Base-by-base conservation (phyloP, 176 grass and related monocot genomes). In the Aegilops sharonensis region DNA sequence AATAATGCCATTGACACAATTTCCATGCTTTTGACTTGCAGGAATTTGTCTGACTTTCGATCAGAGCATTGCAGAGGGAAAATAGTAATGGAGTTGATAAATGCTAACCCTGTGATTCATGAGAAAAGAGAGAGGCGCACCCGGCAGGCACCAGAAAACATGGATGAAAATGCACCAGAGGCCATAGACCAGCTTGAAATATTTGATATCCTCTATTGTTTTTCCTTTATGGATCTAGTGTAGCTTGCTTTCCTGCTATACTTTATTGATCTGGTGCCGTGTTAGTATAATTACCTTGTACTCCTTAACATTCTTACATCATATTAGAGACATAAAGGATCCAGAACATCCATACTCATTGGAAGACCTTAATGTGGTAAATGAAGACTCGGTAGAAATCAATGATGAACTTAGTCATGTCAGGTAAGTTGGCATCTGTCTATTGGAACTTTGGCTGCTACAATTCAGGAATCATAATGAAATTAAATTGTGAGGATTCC, bases 301-400 rank as follows among this genome's bases (percentile, higher is more conserved):
- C 52, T 84, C 78, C 92, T 98, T 94, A 96, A 78, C 9, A 39
- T 85, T 94, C 81, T 84, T 74, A 98, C 92, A 98, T 90, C 92
- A 96, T 89, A 94, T 98, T 80, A 96, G 97, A 96, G 97, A 98
- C 85, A 98, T 98, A 90, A 94, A 94, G 85, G 96, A 98, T 50
- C 94, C 94, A 40, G 96, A 98, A 82, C 93, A 95, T 83, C 96
- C 96, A 60, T 94, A 95, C 85, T 96, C 97, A 61, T 74, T 98
- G 68, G 97, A 98, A 89, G 92, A 96, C 79, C 85, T 98, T 77
- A 95, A 98, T 73, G 97, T 96, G 85, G 85, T 98, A 34, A 90
- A 90, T 34, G 94, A 98, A 85, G 87, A 98, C 27, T 94, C 90
- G 14, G 64, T 92, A 23, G 89, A 95, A 86, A 87, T 98, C 18